phyloP scores from a whole-genome alignment of 257 asterid species.

The Parsonsia alboflavescens region DNA sequence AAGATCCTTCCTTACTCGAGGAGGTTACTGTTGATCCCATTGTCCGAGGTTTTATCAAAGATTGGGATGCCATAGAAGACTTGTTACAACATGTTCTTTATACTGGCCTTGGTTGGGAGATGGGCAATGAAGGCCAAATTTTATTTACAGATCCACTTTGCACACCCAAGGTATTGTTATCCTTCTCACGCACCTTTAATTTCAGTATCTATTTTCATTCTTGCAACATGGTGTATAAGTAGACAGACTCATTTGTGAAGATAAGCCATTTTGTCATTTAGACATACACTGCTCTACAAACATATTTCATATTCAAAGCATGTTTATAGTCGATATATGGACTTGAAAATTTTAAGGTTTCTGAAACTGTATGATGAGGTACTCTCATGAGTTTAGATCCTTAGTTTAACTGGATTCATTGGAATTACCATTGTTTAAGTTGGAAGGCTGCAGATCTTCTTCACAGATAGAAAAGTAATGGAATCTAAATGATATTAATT shows the following conservation, averaged over 20 bases:
- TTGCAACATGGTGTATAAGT: background rate
- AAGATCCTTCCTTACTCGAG: slow-evolving; percentile 55
- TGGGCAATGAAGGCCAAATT: slow-evolving; percentile 94
- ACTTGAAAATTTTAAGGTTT: background rate
- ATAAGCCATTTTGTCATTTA: background rate
- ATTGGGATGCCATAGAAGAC: slow-evolving; percentile 99
- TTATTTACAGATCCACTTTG: slow-evolving; percentile 90
- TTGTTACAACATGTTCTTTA: slow-evolving; percentile 71
- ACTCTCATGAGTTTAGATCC: background rate
- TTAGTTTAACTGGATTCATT: background rate
- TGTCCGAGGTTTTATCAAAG: slow-evolving; percentile 71
- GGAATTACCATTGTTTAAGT: background rate
- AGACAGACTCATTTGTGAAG: background rate
- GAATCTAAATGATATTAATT: background rate
- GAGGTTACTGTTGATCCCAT: slow-evolving; percentile 67
- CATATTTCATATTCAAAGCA: background rate
- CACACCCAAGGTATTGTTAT: slow-evolving; percentile 71
- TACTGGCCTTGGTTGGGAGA: slow-evolving; percentile 89
- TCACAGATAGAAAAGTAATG: background rate
- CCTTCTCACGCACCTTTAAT: background rate
- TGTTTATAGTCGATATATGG: background rate
- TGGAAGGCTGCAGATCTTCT: background rate
- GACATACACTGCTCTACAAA: background rate
- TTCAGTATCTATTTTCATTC: background rate
- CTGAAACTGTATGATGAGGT: background rate